Conservation (phyloP, 2,329 filamentous ascomycete genomes). For the Thermomyces lanuginosus region DNA sequence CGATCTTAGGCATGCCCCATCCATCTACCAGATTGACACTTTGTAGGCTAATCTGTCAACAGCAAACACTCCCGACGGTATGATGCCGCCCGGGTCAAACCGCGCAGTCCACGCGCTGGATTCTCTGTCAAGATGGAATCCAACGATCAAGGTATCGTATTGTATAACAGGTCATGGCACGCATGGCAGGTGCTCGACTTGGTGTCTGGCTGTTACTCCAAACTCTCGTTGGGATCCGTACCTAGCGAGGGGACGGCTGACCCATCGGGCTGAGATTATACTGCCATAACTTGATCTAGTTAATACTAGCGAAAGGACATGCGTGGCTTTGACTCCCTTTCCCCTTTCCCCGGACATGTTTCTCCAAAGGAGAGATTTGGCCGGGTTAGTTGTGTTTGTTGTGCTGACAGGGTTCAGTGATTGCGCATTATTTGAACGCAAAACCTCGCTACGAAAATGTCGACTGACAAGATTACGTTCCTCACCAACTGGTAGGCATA, state of each 20-base stretch:
- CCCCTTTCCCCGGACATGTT: constrained; percentile 12
- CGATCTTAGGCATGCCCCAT: no score
- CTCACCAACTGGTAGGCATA: constrained; percentile 59
- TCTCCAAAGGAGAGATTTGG: constrained; percentile 1
- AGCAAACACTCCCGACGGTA: no score
- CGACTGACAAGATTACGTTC: constrained; percentile 73
- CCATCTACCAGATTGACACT: no score
- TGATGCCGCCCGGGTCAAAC: no score
- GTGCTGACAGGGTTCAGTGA: constrained; percentile 7
- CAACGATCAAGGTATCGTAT: constrained; percentile 29
- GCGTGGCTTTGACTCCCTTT: constrained; percentile 45
- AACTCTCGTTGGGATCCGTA: constrained; percentile 4
- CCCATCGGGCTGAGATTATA: constrained; percentile 53
- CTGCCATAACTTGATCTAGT: constrained; percentile 72
- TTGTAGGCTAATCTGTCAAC: no score
- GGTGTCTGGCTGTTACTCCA: constrained; percentile 7
- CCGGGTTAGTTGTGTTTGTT: constrained; percentile 1
- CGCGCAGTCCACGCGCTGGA: no score
- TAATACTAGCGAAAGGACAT: constrained; percentile 81
- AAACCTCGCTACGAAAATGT: constrained; percentile 44
- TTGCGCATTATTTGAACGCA: constrained; percentile 12
- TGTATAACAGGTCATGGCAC: constrained; percentile 23
- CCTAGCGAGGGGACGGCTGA: constrained; percentile 1
- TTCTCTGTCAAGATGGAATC: constrained; percentile 16
- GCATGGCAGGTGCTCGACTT: constrained; percentile 30